Evolutionary conservation across 345 rosid genomes (phyloP), one percentile per base, ranked within the genome.

Genomic region (Eucalyptus rudis): DNA sequence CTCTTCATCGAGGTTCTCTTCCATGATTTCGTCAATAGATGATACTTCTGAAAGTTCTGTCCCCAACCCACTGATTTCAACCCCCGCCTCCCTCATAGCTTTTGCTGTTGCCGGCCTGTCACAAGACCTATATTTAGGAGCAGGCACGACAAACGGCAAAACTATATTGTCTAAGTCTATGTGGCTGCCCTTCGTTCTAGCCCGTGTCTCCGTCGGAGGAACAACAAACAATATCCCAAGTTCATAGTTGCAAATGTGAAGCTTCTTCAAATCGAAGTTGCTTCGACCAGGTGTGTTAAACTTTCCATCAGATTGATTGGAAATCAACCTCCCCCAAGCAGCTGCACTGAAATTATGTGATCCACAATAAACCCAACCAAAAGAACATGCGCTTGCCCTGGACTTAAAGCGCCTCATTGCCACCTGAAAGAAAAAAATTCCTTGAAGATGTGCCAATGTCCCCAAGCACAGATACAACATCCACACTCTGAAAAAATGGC

Each of bases 291-390:
- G 86, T 81, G 90, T 93, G 66, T 93, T 91, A 29, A 91, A 88
- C 45, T 89, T 94, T 85, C 43, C 89, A 79, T 91, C 89, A 84
- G 89, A 68, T 86, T 93, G 91, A 87, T 89, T 90, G 71, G 94
- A 92, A 43, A 95, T 92, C 66, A 92, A 90, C 87, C 96, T 93
- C 89, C 99, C 99, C 99, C 99, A 97, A 29, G 99, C 99, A 90
- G 98, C 98, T 59, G 96, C 93, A 91, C 99, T 97, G 90, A 96
- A 95, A 90, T 96, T 97, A 92, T 96, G 99, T 44, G 99, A 97
- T 54, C 99, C 98, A 43, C 97, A 94, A 83, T 97, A 97, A 89
- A 96, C 96, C 99, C 99, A 97, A 62, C 99, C 99, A 88, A 87
- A 92, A 10, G 98, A 93, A 90, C 94, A 90, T 89, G 92, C 89